Conservation (phyloP, 1,284 basidiomycete genomes). For the Waitea zeae region DNA sequence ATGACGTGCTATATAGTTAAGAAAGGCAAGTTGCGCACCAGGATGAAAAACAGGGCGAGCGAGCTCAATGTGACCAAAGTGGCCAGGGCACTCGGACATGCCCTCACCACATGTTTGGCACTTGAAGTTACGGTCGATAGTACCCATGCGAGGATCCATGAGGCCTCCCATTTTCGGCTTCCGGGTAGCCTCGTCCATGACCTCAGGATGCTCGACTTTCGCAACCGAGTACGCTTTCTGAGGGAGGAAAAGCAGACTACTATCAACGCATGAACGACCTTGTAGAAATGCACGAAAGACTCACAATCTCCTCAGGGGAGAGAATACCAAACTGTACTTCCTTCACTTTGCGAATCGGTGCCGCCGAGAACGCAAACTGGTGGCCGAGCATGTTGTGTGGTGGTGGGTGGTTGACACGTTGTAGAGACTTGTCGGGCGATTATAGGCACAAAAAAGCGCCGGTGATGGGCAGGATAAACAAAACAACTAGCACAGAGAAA, state of each 20-base stretch:
- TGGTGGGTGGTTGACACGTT: too few species aligned
- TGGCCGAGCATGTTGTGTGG: slow-evolving; percentile 53
- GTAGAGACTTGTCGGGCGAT: too few species aligned
- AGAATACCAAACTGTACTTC: slow-evolving; percentile 99
- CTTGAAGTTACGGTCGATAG: slow-evolving; percentile 98
- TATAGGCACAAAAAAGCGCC: too few species aligned
- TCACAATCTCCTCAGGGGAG: slow-evolving; percentile 97
- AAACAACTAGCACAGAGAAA: slow-evolving; percentile 6
- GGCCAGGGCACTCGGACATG: slow-evolving; percentile 95
- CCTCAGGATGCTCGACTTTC: slow-evolving; percentile 96
- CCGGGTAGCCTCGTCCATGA: slow-evolving; percentile 87
- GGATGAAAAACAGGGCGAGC: slow-evolving; percentile 94
- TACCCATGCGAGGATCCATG: slow-evolving; percentile 97
- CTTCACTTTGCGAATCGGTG: slow-evolving; percentile 85
- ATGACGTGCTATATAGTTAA: not conserved
- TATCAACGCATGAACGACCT: too few species aligned
- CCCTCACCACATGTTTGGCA: slow-evolving; percentile 99
- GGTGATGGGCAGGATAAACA: slow-evolving; percentile 2
- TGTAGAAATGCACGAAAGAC: too few species aligned
- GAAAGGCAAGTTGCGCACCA: slow-evolving; percentile 37
- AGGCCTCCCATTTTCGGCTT: slow-evolving; percentile 85
- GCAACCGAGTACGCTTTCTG: slow-evolving; percentile 97
- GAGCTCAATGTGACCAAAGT: slow-evolving; percentile 98
- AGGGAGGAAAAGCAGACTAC: slow-evolving; percentile 5
- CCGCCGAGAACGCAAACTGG: slow-evolving; percentile 82